Base-by-base conservation (phyloP, 371 early-diverging fungal species). In the Mortierella polycephala region DNA sequence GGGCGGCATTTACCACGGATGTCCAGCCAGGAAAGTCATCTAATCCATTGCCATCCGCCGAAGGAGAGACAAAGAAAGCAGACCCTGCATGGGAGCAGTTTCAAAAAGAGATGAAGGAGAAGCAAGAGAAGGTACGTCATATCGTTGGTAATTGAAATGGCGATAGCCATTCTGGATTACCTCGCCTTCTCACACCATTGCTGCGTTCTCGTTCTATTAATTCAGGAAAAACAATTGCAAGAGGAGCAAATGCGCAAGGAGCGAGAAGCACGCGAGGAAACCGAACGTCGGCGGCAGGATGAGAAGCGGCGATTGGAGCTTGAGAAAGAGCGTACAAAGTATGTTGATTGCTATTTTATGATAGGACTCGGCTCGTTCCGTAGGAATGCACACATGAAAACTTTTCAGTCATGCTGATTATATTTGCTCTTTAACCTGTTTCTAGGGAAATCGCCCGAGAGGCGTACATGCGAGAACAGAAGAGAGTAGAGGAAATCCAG, bases 371-470 rank as follows among this genome's bases (percentile, higher is more conserved):
- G 30, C 30, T 4, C 30, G 30, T 30, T 30, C 30, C 30, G 4
- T 30, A 30, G 30, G 30, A 30, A 30, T 30, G 30, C 30, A 30
- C 30, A 4, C 30, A 30, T 30, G 30, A 30, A 30, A 30, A 30
- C 30, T 30, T 30, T 30, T 30, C n/a, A n/a, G 30, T 30, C 30
- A 30, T 30, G 30, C 30, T 47, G 1, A 12, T 4, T 45, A 18
- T 14, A 42, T 21, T 49, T 52, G 39, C 30, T 14, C 40, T 37
- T 44, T 30, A 30, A 12, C 20, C 14, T 5, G 16, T 16, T 47
- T n/a, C 6, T n/a, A 75, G 72, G 45, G 77, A 77, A 44, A 72
- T 77, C 51, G 72, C 72, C 37, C 68, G 77, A 5, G 69, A 77
- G 51, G 72, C 77, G 10, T 77, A 57, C 57, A n/a, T 77, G 57